Evolutionary conservation across 495 filamentous ascomycete genomes (phyloP), one percentile per base, ranked within the genome.

Genomic region (Hyaloscypha variabilis): DNA sequence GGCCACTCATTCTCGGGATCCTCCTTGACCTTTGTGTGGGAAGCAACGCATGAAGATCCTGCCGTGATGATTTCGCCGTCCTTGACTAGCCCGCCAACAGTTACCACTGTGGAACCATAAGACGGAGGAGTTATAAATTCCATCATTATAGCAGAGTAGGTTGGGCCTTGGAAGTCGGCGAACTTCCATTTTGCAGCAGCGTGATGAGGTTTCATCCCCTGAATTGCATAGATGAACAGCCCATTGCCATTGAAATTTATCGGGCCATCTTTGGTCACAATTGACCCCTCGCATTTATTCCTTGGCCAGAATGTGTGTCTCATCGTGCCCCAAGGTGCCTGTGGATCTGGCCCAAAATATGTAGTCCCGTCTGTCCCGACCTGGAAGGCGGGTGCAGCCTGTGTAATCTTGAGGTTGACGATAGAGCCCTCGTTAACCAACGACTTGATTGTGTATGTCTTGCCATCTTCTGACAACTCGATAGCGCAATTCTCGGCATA

Each of bases 121-220:
- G 94, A 97, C 8, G 91, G 87, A n/a, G 95, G 95, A 1, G 95
- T 99, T 25, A 88, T 96, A 77, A 83, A 99, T 76, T 98, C 90
- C 95, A 99, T 99, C 85, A 97, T 84, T 62, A 95, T 74, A 28
- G 93, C 94, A 17, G 93, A 93, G 77, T 90, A 90, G 6, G 81
- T 92, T 10, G 92, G 91, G 4, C 90, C 89, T 74, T 97, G 93
- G 81, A 97, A 98, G 77, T 93, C 87, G 74, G 86, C 77, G 76
- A 97, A 98, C 75, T 94, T 96, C 95, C 95, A 99, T 66, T 86
- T 89, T 21, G 93, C 88, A 63, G 94, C 95, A 49, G 93, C 93
- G 77, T 98, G 96, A 75, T 99, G 95, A 17, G 95, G 95, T 82
- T 98, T 99, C 96, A 98, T 98, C 68, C 93, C 95, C 76, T 99